A percentile compares a stretch with the other conserved stretches of the same genome.
Evolutionary conservation across 2,329 filamentous ascomycete genomes (phyloP).

Genomic region (Sporothrix phasma): DNA sequence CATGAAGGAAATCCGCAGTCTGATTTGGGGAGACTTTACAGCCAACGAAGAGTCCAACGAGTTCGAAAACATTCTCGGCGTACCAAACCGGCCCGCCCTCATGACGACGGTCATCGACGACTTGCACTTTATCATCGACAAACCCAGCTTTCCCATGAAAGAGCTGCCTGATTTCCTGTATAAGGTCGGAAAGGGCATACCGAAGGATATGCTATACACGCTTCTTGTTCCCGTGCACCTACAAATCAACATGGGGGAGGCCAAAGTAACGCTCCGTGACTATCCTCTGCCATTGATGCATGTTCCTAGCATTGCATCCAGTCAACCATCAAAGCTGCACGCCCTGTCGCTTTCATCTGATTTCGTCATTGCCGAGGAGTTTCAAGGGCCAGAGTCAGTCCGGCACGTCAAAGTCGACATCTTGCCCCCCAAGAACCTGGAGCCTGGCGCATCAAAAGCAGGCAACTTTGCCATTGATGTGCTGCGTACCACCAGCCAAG

Average conservation of each 20-base stretch:
- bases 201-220: conserved; percentile 79
- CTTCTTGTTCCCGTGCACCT: conserved; percentile 84
- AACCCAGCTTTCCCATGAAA: conserved; percentile 77
- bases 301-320: conserved; percentile 69
- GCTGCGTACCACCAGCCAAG: conserved; percentile 79
- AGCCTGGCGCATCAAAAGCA: conserved; percentile 43
- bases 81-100: conserved; percentile 75
- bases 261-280: conserved; percentile 74
- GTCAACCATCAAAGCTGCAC: conserved; percentile 70
- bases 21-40: conserved; percentile 76
- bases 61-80: conserved; percentile 72
- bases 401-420: conserved; percentile 75
- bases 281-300: conserved; percentile 90
- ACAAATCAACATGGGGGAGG: conserved; percentile 82
- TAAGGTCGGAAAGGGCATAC: conserved; percentile 92
- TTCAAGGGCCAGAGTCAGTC: conserved; percentile 67
- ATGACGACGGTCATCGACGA: conserved; percentile 75
- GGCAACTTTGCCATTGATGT: conserved; percentile 77
- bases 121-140: conserved; percentile 76
- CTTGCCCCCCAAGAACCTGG: conserved; percentile 58
- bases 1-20: conserved; percentile 67
- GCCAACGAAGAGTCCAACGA: conserved; percentile 74
- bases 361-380: conserved; percentile 95
- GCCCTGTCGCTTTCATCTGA: conserved; percentile 78
- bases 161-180: conserved; percentile 79